These are phyloP conservation scores for Narthecium ossifragum DNA, from an alignment of 106 monocot genomes.

Conservation along the genomic window DNA sequence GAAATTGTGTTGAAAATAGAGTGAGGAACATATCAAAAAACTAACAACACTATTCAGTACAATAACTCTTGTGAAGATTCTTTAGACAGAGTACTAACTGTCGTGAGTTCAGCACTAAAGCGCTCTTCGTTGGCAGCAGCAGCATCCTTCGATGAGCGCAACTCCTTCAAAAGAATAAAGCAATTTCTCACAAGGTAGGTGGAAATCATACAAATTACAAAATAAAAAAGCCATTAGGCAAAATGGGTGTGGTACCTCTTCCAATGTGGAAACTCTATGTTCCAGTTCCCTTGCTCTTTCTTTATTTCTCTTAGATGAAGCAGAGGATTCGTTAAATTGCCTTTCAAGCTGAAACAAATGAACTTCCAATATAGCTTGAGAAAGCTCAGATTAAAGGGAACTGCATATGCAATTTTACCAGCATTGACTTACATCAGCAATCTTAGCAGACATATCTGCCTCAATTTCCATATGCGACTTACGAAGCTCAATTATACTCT, in stretches of 20 bases:
- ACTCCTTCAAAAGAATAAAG: conserved; percentile 36
- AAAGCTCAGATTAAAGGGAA: too few species aligned
- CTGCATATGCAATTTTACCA: too few species aligned
- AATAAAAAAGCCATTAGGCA: neutral
- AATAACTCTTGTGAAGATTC: too few species aligned
- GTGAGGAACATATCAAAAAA: too few species aligned
- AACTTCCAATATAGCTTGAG: too few species aligned
- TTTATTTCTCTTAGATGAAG: conserved; percentile 48
- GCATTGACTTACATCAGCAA: conserved; percentile 67
- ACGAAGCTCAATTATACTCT: conserved; percentile 64
- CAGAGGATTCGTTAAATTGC: conserved; percentile 53
- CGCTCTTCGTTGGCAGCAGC: conserved; percentile 57
- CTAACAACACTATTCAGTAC: too few species aligned
- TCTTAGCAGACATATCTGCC: conserved; percentile 51
- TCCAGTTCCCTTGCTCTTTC: conserved; percentile 60
- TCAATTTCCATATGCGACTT: conserved; percentile 68
- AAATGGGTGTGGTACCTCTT: conserved; percentile 40
- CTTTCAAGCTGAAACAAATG: conserved; percentile 60
- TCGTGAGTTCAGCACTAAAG: conserved; percentile 59
- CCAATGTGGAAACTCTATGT: conserved; percentile 42
- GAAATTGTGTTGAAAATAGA: neutral
- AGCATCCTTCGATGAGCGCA: conserved; percentile 56
- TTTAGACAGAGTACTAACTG: too few species aligned
- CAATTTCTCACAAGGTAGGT: neutral
- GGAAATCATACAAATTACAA: neutral